Evolutionary conservation across 208 protist genomes (phyloP), one percentile per base, ranked within the genome.

Genomic region (Leptomonas pyrrhocoris): DNA sequence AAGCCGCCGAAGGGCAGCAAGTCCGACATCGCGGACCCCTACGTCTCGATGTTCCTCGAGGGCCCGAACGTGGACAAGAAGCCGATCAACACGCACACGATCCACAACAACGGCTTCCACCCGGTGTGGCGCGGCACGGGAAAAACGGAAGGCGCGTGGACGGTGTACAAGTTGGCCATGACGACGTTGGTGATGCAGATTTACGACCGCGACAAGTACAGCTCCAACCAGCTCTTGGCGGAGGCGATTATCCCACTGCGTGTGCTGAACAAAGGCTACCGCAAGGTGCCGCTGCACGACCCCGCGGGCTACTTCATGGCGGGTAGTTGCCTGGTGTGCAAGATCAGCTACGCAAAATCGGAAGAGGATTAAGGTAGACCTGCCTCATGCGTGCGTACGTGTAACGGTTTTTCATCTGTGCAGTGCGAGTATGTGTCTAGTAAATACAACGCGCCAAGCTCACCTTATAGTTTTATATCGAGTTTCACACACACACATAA

Each of bases 51-150:
- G 54, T 85, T 83, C 48, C 66, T 95, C 19, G 68, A 81, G n/a
- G 87, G 87, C 3, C 80, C 85, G 15, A 70, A 61, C 53, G 36
- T 75, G 7, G 71, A 85, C 51, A 63, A 18, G 25, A 71, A 42
- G 25, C 71, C 66, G 30, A 58, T 69, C 48, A 73, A 23, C 42
- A 90, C 85, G 36, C 59, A 73, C 15, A 66, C 65, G 6, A 75
- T 92, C 53, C 70, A 60, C 48, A 83, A 90, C 72, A 92, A 93
- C 72, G 85, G 85, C 28, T 92, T 93, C 61, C 84, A 93, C 66
- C 87, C 90, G 0, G 79, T 92, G 8, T 93, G 89, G 89, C 75
- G 70, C 30, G 84, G 85, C 18, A 53, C 79, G 30, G 69, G 77
- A 53, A 51, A 49, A 15, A 88, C 68, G 58, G 74, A 70, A 15